Evolutionary conservation across 2,329 filamentous ascomycete genomes (phyloP).

Genomic region (Fusarium nurragi): DNA sequence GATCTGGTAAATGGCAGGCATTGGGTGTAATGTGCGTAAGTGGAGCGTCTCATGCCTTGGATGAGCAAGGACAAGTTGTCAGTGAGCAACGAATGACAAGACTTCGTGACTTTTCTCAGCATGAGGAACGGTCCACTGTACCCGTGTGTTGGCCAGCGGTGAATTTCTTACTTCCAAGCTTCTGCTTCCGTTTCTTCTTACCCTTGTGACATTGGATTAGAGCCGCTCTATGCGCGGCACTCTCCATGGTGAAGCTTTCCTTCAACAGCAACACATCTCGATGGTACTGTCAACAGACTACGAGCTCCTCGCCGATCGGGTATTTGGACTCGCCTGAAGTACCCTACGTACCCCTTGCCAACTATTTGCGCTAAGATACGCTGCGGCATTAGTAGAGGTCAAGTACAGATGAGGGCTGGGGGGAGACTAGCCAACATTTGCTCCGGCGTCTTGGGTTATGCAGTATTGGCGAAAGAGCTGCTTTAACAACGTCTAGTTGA

Average conservation of each 20-base stretch:
- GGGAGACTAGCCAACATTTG: constrained; percentile 19
- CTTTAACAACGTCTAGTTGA: neutral
- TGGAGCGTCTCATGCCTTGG: constrained; percentile 18
- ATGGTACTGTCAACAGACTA: neutral
- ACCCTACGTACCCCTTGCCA: constrained; percentile 4
- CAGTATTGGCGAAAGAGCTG: constrained; percentile 3
- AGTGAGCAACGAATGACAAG: constrained; percentile 17
- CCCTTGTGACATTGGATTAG: neutral
- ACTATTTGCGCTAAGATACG: constrained; percentile 17
- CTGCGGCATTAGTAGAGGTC: constrained; percentile 9
- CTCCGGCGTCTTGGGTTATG: constrained; percentile 7
- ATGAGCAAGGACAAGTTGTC: neutral
- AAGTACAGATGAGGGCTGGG: constrained; percentile 1
- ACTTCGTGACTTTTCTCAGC: constrained; percentile 24
- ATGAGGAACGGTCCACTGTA: constrained; percentile 18
- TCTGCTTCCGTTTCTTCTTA: constrained; percentile 11
- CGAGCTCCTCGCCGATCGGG: neutral
- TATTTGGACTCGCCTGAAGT: constrained; percentile 1
- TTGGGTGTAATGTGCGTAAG: constrained; percentile 16
- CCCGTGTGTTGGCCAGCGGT: constrained; percentile 11
- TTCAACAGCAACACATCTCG: neutral
- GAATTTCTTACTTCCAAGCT: constrained; percentile 12
- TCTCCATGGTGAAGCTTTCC: neutral
- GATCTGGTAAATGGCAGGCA: constrained; percentile 7
- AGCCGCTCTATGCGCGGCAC: constrained; percentile 10